Percentiles rank a stretch among this genome's conserved stretches.
These are phyloP conservation scores for Astrothelium macrocarpum DNA, from an alignment of 495 filamentous ascomycete genomes.

Conservation along the genomic window DNA sequence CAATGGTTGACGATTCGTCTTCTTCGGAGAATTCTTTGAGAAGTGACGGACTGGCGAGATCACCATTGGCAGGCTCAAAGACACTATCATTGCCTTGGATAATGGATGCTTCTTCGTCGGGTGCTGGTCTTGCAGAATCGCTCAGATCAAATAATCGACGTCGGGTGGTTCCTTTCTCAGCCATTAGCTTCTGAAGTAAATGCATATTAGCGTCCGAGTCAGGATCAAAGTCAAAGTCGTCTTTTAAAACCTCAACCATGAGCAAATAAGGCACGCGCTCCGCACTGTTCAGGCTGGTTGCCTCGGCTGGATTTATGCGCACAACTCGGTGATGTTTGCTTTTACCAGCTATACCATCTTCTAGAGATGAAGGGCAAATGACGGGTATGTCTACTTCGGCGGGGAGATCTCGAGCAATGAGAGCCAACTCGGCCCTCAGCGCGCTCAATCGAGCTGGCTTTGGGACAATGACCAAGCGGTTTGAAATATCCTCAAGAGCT, in stretches of 20 bases:
- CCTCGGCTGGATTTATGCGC: conserved; percentile 65
- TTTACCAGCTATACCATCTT: conserved; percentile 51
- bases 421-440: conserved; percentile 61
- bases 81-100: conserved; percentile 56
- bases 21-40: conserved; percentile 44
- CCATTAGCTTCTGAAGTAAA: conserved; percentile 48
- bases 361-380: conserved; percentile 58
- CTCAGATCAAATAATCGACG: conserved; percentile 63
- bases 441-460: conserved; percentile 68
- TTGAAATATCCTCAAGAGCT: conserved; percentile 67
- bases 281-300: conserved; percentile 68
- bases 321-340: conserved; percentile 68
- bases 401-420: conserved; percentile 62
- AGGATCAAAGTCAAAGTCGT: conserved; percentile 68
- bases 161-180: conserved; percentile 48
- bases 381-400: conserved; percentile 69
- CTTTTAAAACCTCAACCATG: conserved; percentile 64
- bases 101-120: conserved; percentile 27
- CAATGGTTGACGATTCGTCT: conserved; percentile 8
- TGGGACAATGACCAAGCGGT: conserved; percentile 60
- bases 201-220: conserved; percentile 53
- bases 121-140: conserved; percentile 36
- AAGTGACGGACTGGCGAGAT: conserved; percentile 58
- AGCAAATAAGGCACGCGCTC: conserved; percentile 68
- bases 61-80: conserved; percentile 62